Percentiles rank a stretch among this genome's conserved stretches.
phyloP scores from a whole-genome alignment of 495 filamentous ascomycete species.

The Hypomontagnella submonticulosa region DNA sequence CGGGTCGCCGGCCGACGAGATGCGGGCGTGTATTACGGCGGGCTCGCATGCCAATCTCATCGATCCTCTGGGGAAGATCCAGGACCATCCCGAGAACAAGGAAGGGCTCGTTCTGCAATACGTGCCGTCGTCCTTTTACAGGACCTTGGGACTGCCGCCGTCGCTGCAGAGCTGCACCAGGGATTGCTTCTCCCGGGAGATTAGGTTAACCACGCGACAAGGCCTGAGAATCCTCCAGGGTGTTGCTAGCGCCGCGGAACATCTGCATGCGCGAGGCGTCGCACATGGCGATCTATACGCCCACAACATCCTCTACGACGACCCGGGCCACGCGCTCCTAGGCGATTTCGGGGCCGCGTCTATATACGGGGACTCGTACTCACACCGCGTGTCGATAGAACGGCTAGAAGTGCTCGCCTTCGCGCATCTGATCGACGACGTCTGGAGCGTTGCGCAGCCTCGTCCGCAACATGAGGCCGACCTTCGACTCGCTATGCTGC shows the following conservation, averaged over 20 bases:
- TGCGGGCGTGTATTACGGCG: conserved; percentile 55
- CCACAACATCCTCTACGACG: conserved; percentile 57
- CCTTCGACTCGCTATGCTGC: conserved; percentile 30
- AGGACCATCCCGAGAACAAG: conserved; percentile 53
- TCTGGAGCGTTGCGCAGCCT: conserved; percentile 45
- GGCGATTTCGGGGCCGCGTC: conserved; percentile 60
- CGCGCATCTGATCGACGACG: conserved; percentile 55
- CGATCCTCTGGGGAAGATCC: conserved; percentile 55
- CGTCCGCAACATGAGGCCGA: conserved; percentile 36
- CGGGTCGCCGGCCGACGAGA: conserved; percentile 57
- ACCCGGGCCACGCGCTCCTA: conserved; percentile 53
- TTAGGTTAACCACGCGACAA: conserved; percentile 40
- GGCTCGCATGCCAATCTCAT: conserved; percentile 59
- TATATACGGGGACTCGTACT: conserved; percentile 46
- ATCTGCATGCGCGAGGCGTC: conserved; percentile 56
- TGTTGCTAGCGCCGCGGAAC: conserved; percentile 52
- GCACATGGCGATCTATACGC: conserved; percentile 57
- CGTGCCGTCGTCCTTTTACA: conserved; percentile 43
- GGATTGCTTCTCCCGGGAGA: conserved; percentile 51
- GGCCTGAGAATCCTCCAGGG: conserved; percentile 52
- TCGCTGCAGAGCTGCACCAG: conserved; percentile 50
- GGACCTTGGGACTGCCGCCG: conserved; percentile 44
- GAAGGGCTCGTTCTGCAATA: conserved; percentile 56
- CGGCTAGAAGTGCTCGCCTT: conserved; percentile 60
- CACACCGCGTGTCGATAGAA: conserved; percentile 44